Percentiles rank a stretch among this genome's conserved stretches.
Conservation (phyloP, 306 rosid genomes). For the Medicago ruthenica region DNA sequence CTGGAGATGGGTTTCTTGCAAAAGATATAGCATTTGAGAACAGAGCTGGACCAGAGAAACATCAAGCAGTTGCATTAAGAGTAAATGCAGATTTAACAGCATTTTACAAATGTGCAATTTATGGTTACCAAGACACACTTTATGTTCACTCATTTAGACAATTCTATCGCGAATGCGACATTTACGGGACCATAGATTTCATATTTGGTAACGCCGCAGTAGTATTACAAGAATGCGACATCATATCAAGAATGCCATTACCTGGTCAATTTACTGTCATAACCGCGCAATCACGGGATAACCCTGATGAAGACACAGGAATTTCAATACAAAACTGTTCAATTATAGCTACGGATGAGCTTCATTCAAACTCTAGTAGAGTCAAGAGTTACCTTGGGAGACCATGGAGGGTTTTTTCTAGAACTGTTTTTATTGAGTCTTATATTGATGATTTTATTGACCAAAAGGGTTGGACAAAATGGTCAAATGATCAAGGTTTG, state of each 20-base stretch:
- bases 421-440: constrained; percentile 59
- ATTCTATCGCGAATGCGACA: constrained; percentile 84
- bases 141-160: constrained; percentile 84
- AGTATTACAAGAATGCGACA: constrained; percentile 65
- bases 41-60: constrained; percentile 70
- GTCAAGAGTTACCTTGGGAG: constrained; percentile 73
- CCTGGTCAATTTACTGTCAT: constrained; percentile 65
- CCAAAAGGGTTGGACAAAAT: constrained; percentile 65
- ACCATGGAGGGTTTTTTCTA: constrained; percentile 70
- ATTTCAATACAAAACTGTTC: constrained; percentile 80
- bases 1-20: constrained; percentile 87
- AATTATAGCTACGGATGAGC: constrained; percentile 54
- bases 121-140: constrained; percentile 74
- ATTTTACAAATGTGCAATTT: constrained; percentile 60
- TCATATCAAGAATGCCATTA: constrained; percentile 63
- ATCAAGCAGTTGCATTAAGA: constrained; percentile 80
- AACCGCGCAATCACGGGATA: constrained; percentile 75
- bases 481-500: constrained; percentile 52
- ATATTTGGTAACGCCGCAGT: constrained; percentile 87
- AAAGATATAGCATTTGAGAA: constrained; percentile 72
- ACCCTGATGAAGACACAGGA: constrained; percentile 65
- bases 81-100: constrained; percentile 79
- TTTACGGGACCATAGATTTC: constrained; percentile 78
- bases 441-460: constrained; percentile 68
- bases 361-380: constrained; percentile 43